Conservation (phyloP, 2,329 filamentous ascomycete species). For the Phialophora tarda region DNA sequence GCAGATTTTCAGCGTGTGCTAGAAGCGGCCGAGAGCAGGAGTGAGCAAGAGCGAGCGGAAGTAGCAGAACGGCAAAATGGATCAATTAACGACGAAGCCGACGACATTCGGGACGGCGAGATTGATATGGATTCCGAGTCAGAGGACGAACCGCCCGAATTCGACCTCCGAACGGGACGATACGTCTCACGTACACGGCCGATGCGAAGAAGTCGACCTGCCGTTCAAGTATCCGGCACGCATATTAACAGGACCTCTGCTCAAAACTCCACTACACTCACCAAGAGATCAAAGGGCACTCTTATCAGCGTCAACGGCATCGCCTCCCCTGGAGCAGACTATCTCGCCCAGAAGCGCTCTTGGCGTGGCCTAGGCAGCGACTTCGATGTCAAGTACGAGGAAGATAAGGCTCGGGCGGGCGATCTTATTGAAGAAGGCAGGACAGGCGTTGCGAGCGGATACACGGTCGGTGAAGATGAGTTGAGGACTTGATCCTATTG, state of each 20-base stretch:
- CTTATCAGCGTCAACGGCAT: conserved; percentile 82
- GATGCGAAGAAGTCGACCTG: conserved; percentile 48
- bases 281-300: conserved; percentile 68
- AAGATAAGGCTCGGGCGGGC: conserved; percentile 57
- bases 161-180: conserved; percentile 85
- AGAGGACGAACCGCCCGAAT: conserved; percentile 77
- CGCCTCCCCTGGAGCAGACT: conserved; percentile 90
- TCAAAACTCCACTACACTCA: conserved; percentile 59
- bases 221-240: background rate
- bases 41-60: conserved; percentile 9
- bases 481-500: conserved; percentile 21
- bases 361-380: conserved; percentile 94
- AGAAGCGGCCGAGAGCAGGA: conserved; percentile 40
- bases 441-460: conserved; percentile 86
- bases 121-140: conserved; percentile 61
- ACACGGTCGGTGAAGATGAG: conserved; percentile 66
- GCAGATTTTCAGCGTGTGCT: conserved; percentile 79
- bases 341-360: conserved; percentile 76
- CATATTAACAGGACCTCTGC: conserved; percentile 21
- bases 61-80: background rate
- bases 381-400: conserved; percentile 67
- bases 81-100: conserved; percentile 39
- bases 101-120: conserved; percentile 41
- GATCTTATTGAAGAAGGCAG: conserved; percentile 82
- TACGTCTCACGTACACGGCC: conserved; percentile 73